Conservation (phyloP, 225 moss, liverwort and hornwort species). For the Thuidium tamariscinum region DNA sequence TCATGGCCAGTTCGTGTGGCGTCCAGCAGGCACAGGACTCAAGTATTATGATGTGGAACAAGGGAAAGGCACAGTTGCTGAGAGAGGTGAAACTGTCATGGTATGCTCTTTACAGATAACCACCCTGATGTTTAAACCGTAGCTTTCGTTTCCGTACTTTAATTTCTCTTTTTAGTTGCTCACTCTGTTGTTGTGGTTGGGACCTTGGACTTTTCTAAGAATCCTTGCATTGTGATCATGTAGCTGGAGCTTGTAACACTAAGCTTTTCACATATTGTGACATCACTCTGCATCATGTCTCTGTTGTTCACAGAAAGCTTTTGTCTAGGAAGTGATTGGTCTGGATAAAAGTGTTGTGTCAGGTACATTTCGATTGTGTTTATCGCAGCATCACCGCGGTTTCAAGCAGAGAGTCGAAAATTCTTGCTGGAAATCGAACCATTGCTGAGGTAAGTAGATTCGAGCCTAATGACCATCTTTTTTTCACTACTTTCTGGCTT, state of each 20-base stretch:
- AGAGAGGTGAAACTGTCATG: conserved; percentile 39
- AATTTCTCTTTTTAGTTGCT: background rate
- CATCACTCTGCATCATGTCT: background rate
- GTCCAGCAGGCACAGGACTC: conserved; percentile 44
- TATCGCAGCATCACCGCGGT: conserved; percentile 55
- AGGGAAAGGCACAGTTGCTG: conserved; percentile 43
- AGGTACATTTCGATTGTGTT: conserved; percentile 65
- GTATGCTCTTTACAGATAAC: conserved; percentile 2
- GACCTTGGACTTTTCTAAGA: background rate
- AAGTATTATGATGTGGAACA: conserved; percentile 45
- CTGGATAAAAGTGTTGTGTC: background rate
- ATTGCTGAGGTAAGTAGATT: conserved; percentile 41
- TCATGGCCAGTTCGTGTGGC: conserved; percentile 13
- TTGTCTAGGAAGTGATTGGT: background rate
- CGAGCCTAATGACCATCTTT: background rate
- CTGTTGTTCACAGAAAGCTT: background rate
- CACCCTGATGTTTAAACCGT: background rate
- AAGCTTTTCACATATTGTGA: background rate
- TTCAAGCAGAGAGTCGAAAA: conserved; percentile 65
- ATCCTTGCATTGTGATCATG: background rate
- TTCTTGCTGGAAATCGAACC: conserved; percentile 60
- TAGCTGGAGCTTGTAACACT: background rate
- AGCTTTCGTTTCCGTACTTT: background rate
- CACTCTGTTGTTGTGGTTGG: background rate
- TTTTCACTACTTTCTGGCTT: background rate